These are phyloP conservation scores for Phytophthora pini DNA, from an alignment of 352 stramenopile species.

Conservation along the genomic window DNA sequence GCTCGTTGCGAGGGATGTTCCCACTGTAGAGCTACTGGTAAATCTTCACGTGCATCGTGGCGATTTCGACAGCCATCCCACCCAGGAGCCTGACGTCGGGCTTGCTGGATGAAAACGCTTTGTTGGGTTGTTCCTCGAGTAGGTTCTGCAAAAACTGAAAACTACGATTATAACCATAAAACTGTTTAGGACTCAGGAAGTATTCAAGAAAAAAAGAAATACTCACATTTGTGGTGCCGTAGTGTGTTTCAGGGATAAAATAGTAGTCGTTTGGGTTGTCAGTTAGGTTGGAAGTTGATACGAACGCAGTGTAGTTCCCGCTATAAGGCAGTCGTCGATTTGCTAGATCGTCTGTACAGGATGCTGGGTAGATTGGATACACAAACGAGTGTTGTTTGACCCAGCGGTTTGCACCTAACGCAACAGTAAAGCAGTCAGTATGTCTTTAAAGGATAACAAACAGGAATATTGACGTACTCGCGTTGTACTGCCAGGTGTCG, in stretches of 20 bases:
- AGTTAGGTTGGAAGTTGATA: constrained; percentile 28
- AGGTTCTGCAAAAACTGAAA: constrained; percentile 91
- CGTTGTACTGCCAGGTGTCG: constrained; percentile 97
- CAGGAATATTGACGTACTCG: constrained; percentile 50
- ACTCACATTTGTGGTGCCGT: constrained; percentile 70
- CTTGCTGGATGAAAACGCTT: constrained; percentile 89
- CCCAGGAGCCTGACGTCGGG: constrained; percentile 88
- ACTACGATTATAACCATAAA: constrained; percentile 38
- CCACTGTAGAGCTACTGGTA: constrained; percentile 80
- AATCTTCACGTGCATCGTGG: constrained; percentile 66
- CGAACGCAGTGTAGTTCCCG: constrained; percentile 74
- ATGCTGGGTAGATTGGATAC: constrained; percentile 87
- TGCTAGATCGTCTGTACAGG: constrained; percentile 92
- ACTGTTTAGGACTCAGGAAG: not conserved
- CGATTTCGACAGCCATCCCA: constrained; percentile 96
- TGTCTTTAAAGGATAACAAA: not conserved
- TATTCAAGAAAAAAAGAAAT: not conserved
- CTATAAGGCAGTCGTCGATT: constrained; percentile 64
- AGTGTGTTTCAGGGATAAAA: constrained; percentile 75
- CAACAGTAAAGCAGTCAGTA: constrained; percentile 3
- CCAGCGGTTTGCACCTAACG: constrained; percentile 82
- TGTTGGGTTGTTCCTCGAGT: constrained; percentile 76
- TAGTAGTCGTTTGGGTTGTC: constrained; percentile 64
- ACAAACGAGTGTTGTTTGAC: constrained; percentile 91
- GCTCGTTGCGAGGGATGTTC: constrained; percentile 85